A percentile compares a stretch with the other conserved stretches of the same genome.
Evolutionary conservation across 257 asterid species (phyloP).

Genomic region (Fraxinus cuspidata): DNA sequence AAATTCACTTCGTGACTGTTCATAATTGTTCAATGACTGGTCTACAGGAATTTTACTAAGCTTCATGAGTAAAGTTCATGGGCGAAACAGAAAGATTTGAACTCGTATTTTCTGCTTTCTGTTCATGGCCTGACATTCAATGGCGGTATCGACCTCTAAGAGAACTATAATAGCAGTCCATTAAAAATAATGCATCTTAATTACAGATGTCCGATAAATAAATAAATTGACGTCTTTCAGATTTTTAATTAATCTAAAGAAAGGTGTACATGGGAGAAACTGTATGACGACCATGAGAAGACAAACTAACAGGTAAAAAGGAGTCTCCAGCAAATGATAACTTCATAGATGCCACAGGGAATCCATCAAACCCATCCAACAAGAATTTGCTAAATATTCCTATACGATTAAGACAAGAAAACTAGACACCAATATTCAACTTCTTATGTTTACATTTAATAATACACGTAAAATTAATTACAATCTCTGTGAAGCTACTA

Average conservation of each 20-base stretch:
- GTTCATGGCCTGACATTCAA: not conserved
- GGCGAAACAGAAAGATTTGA: not conserved
- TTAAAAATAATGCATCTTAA: not conserved
- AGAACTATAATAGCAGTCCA: not conserved
- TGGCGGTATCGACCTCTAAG: not conserved
- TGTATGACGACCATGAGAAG: not conserved
- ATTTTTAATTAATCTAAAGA: not conserved
- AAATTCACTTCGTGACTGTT: not conserved
- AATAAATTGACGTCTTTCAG: not conserved
- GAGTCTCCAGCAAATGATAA: slow-evolving; percentile 1
- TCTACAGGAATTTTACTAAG: not conserved
- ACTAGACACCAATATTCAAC: not conserved
- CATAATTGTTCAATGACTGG: not conserved
- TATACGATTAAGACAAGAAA: not conserved
- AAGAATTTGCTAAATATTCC: not conserved
- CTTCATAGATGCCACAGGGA: not conserved
- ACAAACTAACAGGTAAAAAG: not conserved
- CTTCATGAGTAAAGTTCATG: not conserved
- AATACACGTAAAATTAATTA: not conserved
- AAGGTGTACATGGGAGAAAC: not conserved
- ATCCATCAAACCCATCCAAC: not conserved
- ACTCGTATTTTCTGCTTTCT: not conserved
- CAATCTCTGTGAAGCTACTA: not conserved
- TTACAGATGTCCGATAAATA: not conserved
- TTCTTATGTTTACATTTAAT: not conserved